Evolutionary conservation across 1,284 basidiomycete species (phyloP), one percentile per base, ranked within the genome.

Genomic region (Ustilago esculenta): DNA sequence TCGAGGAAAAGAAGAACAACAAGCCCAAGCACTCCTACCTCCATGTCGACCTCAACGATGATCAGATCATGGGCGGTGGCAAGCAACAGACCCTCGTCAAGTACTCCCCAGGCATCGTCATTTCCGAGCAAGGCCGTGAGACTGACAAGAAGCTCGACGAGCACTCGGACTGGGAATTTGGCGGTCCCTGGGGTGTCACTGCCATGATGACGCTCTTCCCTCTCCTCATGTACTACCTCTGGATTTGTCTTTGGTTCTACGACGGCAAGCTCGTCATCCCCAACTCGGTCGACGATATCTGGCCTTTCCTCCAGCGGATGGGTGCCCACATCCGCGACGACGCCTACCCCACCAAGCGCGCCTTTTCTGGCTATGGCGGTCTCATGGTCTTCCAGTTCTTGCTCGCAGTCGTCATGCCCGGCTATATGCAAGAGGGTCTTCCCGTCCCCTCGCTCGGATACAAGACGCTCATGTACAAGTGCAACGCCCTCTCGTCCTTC

Each of bases 181-280:
- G 95, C 72, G 95, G 95, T 8, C 94, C 95, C 37, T 86, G 86
- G 84, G 95, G 96, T 42, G 92, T 94, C 36, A 84, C 89, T 10
- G 90, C 90, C 25, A 98, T 99, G 86, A 98, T 99, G 91, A 86
- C 90, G 25, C 89, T 91, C 48, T 99, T 98, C 83, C 95, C 95
- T 0, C 83, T 89, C 33, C 86, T 92, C 66, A 92, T 94, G 94
- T 98, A 98, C 84, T 98, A 98, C 85, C 88, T 98, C 72, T 98
- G 93, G 92, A 92, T 94, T 73, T 99, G 96, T 58, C 86, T 98
- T 34, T 94, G 91, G 88, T 96, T 94, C 84, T 94, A 98, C 82
- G 90, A 97, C 72, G 95, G 95, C 49, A 86, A 87, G 74, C 85
- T 96, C 36, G 88, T 91, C n/a, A 84, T 87, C 72, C 94, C 94